Conservation (phyloP, 2,329 filamentous ascomycete genomes). For the Fusarium cyanostomum region DNA sequence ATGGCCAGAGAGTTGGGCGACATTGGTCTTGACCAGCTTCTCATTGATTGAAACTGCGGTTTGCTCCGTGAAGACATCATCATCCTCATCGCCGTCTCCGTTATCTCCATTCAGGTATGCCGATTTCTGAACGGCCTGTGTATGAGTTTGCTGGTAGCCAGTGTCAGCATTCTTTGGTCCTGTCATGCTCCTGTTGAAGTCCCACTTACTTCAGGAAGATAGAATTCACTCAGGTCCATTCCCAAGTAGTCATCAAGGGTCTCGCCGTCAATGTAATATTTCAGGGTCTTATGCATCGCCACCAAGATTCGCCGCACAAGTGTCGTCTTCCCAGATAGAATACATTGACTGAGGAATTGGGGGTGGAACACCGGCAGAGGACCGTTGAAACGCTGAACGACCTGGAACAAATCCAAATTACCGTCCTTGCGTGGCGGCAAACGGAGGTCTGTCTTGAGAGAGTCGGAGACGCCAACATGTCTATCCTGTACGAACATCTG, state of each 20-base stretch:
- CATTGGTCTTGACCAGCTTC: conserved; percentile 75
- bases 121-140: conserved; percentile 42
- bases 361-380: conserved; percentile 92
- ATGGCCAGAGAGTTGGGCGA: conserved; percentile 82
- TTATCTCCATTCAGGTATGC: conserved; percentile 51
- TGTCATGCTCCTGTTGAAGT: background rate
- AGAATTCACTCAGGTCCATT: conserved; percentile 69
- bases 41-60: conserved; percentile 77
- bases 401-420: conserved; percentile 78
- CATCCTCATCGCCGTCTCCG: conserved; percentile 60
- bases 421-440: conserved; percentile 59
- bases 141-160: conserved; percentile 25
- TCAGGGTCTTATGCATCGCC: conserved; percentile 77
- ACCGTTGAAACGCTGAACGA: conserved; percentile 85
- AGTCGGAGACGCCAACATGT: conserved; percentile 71
- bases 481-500: conserved; percentile 88
- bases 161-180: conserved; percentile 8
- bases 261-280: conserved; percentile 85
- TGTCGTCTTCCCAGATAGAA: conserved; percentile 78
- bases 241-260: conserved; percentile 80
- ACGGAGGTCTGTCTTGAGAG: conserved; percentile 63
- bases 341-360: conserved; percentile 87
- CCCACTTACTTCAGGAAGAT: conserved; percentile 46
- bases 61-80: conserved; percentile 75
- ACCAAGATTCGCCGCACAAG: conserved; percentile 79